Evolutionary conservation across 306 rosid genomes (phyloP), one percentile per base, ranked within the genome.

Genomic region (Rubus idaeus): DNA sequence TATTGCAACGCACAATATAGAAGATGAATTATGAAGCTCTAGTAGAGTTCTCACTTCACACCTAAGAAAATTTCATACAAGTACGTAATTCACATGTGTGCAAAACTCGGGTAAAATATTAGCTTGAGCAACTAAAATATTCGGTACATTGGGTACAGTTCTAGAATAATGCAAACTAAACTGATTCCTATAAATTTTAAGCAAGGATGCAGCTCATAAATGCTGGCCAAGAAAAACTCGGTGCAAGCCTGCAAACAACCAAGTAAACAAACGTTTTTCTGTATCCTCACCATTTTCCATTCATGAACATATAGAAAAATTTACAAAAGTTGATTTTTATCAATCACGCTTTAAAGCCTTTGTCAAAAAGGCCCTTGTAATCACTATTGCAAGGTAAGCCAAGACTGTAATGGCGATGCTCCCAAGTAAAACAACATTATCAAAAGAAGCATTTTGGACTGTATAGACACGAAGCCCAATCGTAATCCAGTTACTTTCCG

Each of bases 401-500:
- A 86, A 77, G 83, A 89, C 61, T 70, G 98, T 90, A 69, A 91
- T 16, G 60, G 79, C 60, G 44, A 94, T 84, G 66, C 97, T 97
- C 17, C 84, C 97, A 47, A 89, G 78, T 65, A 94, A 84, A 77
- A 94, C 87, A 74, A 91, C 56, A 21, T 79, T 80, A 77, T 94
- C 98, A 11, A 87, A 94, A 30, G 84, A 80, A 37, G 86, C 73
- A 78, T 66, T 60, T 82, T 90, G 98, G 81, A 87, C 70, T 0
- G 89, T 87, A 83, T 91, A 94, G 67, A 91, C 77, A 50, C 93
- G 94, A 52, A 91, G 84, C 42, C 96, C 93, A 30, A 90, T 85
- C 26, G 87, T 57, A 84, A 91, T 87, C 98, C 98, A 94, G 81
- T 94, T 91, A 83, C 98, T 94, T 81, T 94, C 98, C 21, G 97